phyloP scores from a whole-genome alignment of 805 yeast genomes.

The Crinitomyces ghanaensis region DNA sequence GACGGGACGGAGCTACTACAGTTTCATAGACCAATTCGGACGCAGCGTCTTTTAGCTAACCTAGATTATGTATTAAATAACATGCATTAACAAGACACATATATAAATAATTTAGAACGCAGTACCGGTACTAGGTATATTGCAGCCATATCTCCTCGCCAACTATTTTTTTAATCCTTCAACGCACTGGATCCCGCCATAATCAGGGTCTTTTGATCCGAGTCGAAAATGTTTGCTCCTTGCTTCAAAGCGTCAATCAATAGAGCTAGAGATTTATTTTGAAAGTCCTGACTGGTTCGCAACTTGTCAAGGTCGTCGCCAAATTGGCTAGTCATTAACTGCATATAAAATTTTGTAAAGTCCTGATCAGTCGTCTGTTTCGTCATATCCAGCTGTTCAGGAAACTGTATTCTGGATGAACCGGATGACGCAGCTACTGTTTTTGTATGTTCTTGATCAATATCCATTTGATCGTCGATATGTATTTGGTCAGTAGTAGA shows the following conservation, averaged over 20 bases:
- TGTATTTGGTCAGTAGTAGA: constrained; percentile 2
- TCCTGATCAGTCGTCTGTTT: constrained; percentile 6
- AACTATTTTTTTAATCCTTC: too few species aligned
- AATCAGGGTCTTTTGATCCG: constrained; percentile 19
- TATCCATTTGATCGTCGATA: constrained; percentile 6
- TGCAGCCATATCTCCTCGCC: too few species aligned
- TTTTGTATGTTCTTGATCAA: constrained; percentile 13
- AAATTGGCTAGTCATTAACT: constrained; percentile 35
- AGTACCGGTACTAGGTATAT: not conserved
- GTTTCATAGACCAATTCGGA: constrained; percentile 15
- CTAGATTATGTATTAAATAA: not conserved
- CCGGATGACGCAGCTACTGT: not conserved
- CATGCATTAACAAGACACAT: not conserved
- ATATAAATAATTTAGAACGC: not conserved
- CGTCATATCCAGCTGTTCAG: not conserved
- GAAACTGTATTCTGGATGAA: not conserved
- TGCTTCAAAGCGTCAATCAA: constrained; percentile 27
- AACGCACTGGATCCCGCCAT: constrained; percentile 5
- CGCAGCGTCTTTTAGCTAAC: constrained; percentile 12
- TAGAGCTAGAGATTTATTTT: constrained; percentile 22
- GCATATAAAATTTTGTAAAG: constrained; percentile 31
- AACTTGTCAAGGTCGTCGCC: constrained; percentile 32
- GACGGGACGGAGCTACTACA: constrained; percentile 9
- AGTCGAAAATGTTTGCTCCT: constrained; percentile 28
- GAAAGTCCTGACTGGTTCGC: constrained; percentile 35